Percentiles rank a stretch among this genome's conserved stretches.
These are phyloP conservation scores for Marasmius sp. DNA, from an alignment of 1,284 basidiomycete genomes.

Conservation along the genomic window DNA sequence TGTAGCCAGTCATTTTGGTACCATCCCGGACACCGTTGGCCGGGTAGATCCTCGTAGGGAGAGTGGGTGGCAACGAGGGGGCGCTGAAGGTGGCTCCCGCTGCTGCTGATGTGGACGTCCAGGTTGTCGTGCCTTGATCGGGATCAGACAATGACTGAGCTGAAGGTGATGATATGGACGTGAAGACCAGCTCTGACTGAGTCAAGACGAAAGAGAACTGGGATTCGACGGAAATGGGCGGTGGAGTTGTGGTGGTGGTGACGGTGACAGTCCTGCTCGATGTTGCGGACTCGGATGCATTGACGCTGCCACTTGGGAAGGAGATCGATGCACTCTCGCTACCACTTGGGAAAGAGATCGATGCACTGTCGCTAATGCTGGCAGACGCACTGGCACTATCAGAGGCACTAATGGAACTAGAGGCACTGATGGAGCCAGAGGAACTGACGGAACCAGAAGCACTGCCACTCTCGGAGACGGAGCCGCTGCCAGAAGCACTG, in stretches of 20 bases:
- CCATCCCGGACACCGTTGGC: constrained; percentile 24
- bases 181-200: constrained; percentile 42
- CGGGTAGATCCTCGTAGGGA: constrained; percentile 65
- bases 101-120: constrained; percentile 12
- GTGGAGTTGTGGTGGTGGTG: constrained; percentile 12
- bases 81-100: constrained; percentile 25
- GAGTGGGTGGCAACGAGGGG: constrained; percentile 51
- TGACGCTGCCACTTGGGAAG: not conserved
- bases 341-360: constrained; percentile 11
- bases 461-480: not conserved
- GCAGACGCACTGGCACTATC: not conserved
- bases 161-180: constrained; percentile 25
- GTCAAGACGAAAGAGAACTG: constrained; percentile 40
- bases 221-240: constrained; percentile 28
- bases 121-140: constrained; percentile 50
- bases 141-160: constrained; percentile 49
- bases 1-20: constrained; percentile 36
- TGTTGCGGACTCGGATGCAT: constrained; percentile 8
- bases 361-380: constrained; percentile 2
- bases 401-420: no score
- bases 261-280: constrained; percentile 12
- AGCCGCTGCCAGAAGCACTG: constrained; percentile 4
- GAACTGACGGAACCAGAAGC: not conserved
- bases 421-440: not conserved
- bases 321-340: constrained; percentile 2